These are phyloP conservation scores for Camellia lanceoleosa DNA, from an alignment of 148 eudicot species.

Conservation along the genomic window DNA sequence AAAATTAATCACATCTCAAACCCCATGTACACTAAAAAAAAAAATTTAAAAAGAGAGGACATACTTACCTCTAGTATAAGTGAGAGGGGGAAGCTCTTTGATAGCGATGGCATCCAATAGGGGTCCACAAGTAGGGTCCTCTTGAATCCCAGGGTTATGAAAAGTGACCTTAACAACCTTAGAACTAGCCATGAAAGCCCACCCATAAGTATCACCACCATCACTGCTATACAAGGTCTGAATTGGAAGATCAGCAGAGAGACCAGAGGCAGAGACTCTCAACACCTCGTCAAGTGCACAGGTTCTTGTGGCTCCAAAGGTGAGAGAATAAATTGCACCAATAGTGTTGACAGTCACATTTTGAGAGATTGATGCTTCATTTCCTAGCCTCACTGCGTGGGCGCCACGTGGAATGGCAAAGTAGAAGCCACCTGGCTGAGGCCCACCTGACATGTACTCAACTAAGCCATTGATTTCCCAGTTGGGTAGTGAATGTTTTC, in stretches of 20 bases:
- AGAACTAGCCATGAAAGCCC: slow-evolving; percentile 54
- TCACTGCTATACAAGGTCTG: slow-evolving; percentile 70
- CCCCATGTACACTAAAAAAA: no score
- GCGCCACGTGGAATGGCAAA: slow-evolving; percentile 42
- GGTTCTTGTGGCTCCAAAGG: slow-evolving; percentile 43
- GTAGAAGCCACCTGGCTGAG: slow-evolving; percentile 82
- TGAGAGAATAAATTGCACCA: slow-evolving; percentile 29
- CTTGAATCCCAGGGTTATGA: slow-evolving; percentile 66
- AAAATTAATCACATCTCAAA: no score
- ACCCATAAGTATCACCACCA: slow-evolving; percentile 85
- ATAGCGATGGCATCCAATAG: slow-evolving; percentile 68
- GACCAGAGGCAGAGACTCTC: slow-evolving; percentile 29
- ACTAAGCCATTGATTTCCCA: slow-evolving; percentile 74
- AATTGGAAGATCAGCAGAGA: slow-evolving; percentile 48
- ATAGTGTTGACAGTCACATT: not conserved
- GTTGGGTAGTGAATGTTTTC: slow-evolving; percentile 60
- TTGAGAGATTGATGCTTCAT: slow-evolving; percentile 43
- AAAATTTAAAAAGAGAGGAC: no score
- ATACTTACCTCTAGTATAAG: slow-evolving; percentile 30
- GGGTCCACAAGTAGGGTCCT: slow-evolving; percentile 80
- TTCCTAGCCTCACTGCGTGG: slow-evolving; percentile 44
- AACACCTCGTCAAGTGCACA: slow-evolving; percentile 59
- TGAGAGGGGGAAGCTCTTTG: slow-evolving; percentile 42
- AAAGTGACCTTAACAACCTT: slow-evolving; percentile 52
- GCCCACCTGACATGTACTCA: slow-evolving; percentile 76